These are phyloP conservation scores for Fusarium humuli DNA, from an alignment of 2,329 filamentous ascomycete genomes.

Conservation along the genomic window DNA sequence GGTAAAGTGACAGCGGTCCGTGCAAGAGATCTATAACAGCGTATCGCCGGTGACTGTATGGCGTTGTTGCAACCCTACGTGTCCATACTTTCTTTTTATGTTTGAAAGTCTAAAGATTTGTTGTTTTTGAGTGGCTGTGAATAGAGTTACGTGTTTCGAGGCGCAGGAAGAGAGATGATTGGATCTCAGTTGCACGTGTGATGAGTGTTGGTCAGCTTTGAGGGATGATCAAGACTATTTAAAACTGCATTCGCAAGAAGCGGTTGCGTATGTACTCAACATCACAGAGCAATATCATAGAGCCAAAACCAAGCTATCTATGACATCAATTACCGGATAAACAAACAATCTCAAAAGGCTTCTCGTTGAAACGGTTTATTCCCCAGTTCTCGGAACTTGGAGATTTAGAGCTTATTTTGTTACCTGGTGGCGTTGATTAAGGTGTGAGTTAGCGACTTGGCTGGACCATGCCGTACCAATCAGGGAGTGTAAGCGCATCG, in stretches of 20 bases:
- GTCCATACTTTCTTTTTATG: neutral
- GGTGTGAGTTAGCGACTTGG: constrained; percentile 26
- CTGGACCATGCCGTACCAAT: constrained; percentile 22
- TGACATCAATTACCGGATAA: neutral
- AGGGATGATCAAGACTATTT: neutral
- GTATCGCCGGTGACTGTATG: neutral
- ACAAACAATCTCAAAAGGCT: neutral
- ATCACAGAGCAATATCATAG: no score
- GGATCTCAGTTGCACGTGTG: constrained; percentile 22
- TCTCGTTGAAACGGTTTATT: neutral
- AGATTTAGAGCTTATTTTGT: constrained; percentile 24
- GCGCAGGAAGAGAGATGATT: constrained; percentile 33
- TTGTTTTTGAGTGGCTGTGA: constrained; percentile 6
- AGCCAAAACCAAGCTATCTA: neutral
- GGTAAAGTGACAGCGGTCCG: neutral
- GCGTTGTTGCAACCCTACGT: neutral
- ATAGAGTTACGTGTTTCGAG: constrained; percentile 33
- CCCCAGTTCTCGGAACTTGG: constrained; percentile 14
- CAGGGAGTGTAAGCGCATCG: constrained; percentile 6
- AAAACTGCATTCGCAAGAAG: neutral
- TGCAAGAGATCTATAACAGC: constrained; percentile 3
- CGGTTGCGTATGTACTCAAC: neutral
- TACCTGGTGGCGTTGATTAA: constrained; percentile 24
- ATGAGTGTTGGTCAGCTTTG: constrained; percentile 23
- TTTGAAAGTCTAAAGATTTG: neutral